These are phyloP conservation scores for Withania somnifera DNA, from an alignment of 305 asterid genomes.

Conservation along the genomic window DNA sequence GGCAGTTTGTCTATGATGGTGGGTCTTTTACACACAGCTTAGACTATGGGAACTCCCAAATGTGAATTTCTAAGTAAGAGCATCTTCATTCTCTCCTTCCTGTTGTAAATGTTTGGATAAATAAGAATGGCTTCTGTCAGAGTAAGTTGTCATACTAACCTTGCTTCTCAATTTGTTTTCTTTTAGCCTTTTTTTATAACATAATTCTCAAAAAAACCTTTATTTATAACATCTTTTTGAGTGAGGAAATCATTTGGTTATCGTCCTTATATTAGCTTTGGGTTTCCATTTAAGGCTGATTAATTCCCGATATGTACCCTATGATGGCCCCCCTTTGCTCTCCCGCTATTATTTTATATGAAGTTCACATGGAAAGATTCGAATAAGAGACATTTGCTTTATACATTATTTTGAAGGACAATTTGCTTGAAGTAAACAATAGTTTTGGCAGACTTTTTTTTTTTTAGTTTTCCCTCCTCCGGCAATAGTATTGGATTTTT, in stretches of 20 bases:
- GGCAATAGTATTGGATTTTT: neutral
- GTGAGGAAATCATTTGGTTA: neutral
- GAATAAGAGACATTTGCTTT: neutral
- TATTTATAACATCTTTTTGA: neutral
- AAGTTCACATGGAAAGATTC: neutral
- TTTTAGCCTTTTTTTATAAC: neutral
- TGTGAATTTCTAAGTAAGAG: slow-evolving; percentile 2
- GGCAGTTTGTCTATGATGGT: slow-evolving; percentile 5
- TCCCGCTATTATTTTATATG: neutral
- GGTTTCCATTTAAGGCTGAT: neutral
- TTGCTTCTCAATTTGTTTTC: neutral
- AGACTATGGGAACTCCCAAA: slow-evolving; percentile 4
- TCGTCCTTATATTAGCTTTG: neutral
- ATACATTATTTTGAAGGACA: neutral
- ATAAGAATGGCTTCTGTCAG: neutral
- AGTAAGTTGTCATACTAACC: neutral
- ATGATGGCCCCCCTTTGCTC: neutral
- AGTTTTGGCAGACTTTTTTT: neutral
- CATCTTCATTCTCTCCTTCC: neutral
- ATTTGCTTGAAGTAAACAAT: neutral
- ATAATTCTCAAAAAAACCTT: too few species aligned
- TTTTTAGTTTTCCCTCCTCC: neutral
- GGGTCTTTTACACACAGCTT: neutral
- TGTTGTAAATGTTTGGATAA: neutral
- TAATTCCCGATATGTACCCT: neutral